A percentile compares a stretch with the other conserved stretches of the same genome.
These are phyloP conservation scores for Citrus inodora DNA, from an alignment of 345 rosid species.

Conservation along the genomic window DNA sequence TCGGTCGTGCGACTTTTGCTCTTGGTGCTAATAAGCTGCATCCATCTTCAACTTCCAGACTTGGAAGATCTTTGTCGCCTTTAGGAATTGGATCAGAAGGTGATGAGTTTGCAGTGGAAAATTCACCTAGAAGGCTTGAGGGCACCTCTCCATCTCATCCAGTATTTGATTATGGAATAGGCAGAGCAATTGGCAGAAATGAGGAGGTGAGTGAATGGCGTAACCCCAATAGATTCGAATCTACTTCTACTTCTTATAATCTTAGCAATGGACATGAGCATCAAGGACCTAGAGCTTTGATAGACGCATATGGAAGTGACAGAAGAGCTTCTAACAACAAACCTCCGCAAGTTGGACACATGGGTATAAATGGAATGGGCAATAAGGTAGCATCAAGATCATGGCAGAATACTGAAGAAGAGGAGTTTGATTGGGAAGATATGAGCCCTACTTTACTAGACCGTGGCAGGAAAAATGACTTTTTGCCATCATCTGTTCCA, in stretches of 20 bases:
- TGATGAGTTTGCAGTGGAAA: conserved; percentile 48
- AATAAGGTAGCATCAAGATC: conserved; percentile 51
- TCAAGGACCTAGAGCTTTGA: conserved; percentile 82
- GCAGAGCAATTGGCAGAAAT: conserved; percentile 44
- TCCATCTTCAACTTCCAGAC: conserved; percentile 39
- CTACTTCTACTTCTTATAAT: conserved; percentile 31
- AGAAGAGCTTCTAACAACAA: conserved; percentile 41
- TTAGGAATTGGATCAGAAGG: conserved; percentile 35
- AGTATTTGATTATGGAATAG: conserved; percentile 49
- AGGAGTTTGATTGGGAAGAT: conserved; percentile 99
- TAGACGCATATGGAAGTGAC: conserved; percentile 96
- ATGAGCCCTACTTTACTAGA: conserved; percentile 89
- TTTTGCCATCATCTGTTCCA: conserved; percentile 44
- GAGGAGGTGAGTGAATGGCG: conserved; percentile 57
- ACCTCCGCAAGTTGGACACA: conserved; percentile 39
- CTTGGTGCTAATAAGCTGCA: conserved; percentile 46
- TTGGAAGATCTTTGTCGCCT: conserved; percentile 41
- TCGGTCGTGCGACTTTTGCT: conserved; percentile 43
- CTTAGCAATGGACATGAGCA: conserved; percentile 55
- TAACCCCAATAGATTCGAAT: conserved; percentile 34
- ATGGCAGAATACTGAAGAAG: conserved; percentile 99
- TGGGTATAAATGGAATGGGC: conserved; percentile 52
- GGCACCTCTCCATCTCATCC: conserved; percentile 59
- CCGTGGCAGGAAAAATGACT: conserved; percentile 46
- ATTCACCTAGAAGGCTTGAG: conserved; percentile 64